A percentile compares a stretch with the other conserved stretches of the same genome.
Evolutionary conservation across 2,329 filamentous ascomycete species (phyloP).

Genomic region (Pochonia chlamydosporia): DNA sequence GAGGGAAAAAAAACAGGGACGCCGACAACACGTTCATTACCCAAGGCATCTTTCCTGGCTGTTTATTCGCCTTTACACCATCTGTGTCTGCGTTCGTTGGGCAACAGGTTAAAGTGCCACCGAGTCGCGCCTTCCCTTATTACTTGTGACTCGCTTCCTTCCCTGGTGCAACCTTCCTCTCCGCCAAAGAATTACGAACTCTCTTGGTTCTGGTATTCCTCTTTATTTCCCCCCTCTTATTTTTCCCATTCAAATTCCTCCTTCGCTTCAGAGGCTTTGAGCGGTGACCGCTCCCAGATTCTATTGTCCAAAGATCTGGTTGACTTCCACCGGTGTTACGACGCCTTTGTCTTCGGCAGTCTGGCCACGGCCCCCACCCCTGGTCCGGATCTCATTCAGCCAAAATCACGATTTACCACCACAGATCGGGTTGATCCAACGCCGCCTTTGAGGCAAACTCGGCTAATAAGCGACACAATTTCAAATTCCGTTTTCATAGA

Average conservation of each 20-base stretch:
- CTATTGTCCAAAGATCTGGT: no score
- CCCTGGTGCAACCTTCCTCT: background rate
- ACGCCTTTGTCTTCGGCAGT: background rate
- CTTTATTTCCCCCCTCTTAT: background rate
- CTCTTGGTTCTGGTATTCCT: background rate
- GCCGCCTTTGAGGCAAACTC: background rate
- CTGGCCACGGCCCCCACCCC: background rate
- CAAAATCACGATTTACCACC: no score
- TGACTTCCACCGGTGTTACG: no score
- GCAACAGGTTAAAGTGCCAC: background rate
- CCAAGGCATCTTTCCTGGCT: background rate
- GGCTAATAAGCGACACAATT: background rate
- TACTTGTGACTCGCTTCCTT: background rate
- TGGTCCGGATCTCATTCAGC: no score
- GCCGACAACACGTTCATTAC: background rate
- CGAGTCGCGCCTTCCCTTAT: conserved; percentile 2
- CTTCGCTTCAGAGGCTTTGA: background rate
- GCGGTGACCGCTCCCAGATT: background rate
- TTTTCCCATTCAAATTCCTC: no score
- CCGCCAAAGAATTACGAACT: background rate
- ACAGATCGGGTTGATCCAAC: background rate
- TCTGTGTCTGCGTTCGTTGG: background rate
- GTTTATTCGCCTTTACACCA: background rate
- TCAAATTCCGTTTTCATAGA: background rate
- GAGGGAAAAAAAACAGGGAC: background rate